These are phyloP conservation scores for Allantophomopsis lycopodina DNA, from an alignment of 2,329 filamentous ascomycete genomes.

Conservation along the genomic window DNA sequence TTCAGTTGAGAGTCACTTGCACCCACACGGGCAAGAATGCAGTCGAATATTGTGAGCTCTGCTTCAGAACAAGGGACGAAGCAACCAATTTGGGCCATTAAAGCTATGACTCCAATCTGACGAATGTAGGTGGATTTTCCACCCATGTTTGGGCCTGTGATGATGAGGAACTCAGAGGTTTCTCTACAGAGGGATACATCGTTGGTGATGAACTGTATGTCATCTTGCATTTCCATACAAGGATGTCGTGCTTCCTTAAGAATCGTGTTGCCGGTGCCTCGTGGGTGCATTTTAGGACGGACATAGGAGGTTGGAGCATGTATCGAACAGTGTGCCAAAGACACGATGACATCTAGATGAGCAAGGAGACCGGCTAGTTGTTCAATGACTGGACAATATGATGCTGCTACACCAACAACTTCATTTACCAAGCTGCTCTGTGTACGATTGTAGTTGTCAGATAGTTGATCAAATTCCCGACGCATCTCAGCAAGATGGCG, in stretches of 20 bases:
- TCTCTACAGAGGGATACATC: conserved; percentile 72
- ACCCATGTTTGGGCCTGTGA: conserved; percentile 98
- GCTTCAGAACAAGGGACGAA: conserved; percentile 89
- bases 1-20: conserved; percentile 95
- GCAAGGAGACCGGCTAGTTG: conserved; percentile 77
- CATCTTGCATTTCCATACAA: conserved; percentile 97
- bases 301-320: conserved; percentile 89
- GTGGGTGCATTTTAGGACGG: conserved; percentile 76
- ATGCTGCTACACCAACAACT: conserved; percentile 84
- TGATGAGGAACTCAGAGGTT: conserved; percentile 82
- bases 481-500: conserved; percentile 65
- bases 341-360: conserved; percentile 89
- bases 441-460: conserved; percentile 87
- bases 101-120: conserved; percentile 88
- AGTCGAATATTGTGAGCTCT: conserved; percentile 91
- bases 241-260: conserved; percentile 92
- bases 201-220: conserved; percentile 97
- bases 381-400: conserved; percentile 88
- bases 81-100: conserved; percentile 94
- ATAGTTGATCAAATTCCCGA: conserved; percentile 86
- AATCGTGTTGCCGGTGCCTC: conserved; percentile 76
- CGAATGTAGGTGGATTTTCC: conserved; percentile 98
- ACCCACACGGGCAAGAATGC: conserved; percentile 88
- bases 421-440: conserved; percentile 85
- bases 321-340: conserved; percentile 83